Conservation (phyloP, 1,139 yeast species). For the Wickerhamomyces sp. region DNA sequence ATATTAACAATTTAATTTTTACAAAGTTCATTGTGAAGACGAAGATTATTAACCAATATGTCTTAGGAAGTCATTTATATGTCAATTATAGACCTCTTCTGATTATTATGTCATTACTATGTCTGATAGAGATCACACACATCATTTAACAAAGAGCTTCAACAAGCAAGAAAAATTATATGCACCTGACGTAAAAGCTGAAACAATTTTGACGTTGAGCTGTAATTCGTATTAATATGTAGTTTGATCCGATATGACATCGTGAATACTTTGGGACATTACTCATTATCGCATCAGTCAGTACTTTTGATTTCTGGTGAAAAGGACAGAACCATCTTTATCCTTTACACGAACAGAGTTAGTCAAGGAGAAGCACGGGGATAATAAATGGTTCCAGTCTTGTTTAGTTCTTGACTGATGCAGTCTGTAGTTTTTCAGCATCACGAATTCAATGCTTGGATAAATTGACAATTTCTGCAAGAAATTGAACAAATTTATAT, state of each 20-base stretch:
- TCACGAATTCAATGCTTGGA: constrained; percentile 29
- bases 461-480: constrained; percentile 26
- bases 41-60: constrained; percentile 5
- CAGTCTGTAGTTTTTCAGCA: constrained; percentile 30
- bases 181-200: too few relatives aligned
- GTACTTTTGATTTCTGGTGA: constrained; percentile 19
- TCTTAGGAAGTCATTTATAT: not conserved
- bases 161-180: too few relatives aligned
- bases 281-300: not conserved
- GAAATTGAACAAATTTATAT: constrained; percentile 24
- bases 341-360: constrained; percentile 32
- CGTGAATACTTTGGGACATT: too few relatives aligned
- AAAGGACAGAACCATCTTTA: constrained; percentile 31
- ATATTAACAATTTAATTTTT: constrained; percentile 9
- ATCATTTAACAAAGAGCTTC: constrained; percentile 1
- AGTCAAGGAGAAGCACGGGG: constrained; percentile 29
- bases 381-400: constrained; percentile 32
- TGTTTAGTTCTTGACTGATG: constrained; percentile 32
- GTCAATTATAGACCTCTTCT: not conserved
- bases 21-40: constrained; percentile 3
- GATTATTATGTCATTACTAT: not conserved
- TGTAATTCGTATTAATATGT: too few relatives aligned
- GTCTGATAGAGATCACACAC: not conserved
- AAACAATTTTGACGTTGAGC: too few relatives aligned
- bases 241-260: too few relatives aligned